Evolutionary conservation across 352 stramenopile species (phyloP), one percentile per base, ranked within the genome.

Genomic region (Globisporangium mamillatum): DNA sequence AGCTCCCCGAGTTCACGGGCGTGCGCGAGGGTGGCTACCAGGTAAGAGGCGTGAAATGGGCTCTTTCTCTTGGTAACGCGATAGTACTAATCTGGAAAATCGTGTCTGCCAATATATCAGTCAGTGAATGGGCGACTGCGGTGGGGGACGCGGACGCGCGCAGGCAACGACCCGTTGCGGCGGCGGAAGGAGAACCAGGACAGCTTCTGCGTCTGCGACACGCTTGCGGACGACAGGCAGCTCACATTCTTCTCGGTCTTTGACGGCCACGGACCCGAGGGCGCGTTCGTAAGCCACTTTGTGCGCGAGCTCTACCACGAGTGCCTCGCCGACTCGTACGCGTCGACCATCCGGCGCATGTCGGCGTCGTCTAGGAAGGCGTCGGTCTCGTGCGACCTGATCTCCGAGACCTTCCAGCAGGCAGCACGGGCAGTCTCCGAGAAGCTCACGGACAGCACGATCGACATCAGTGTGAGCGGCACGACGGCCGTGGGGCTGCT

Each of bases 181-280:
- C 81, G 86, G n/a, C 80, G 86, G 2, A 94, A 94, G 54, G 84
- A 94, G 71, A 94, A 94, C 70, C 86, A 94, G 68, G 86, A 94
- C 72, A 79, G 74, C 27, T 82, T 94, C 41, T 90, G 77, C 46
- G 75, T 94, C 20, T 78, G 72, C 59, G 84, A 93, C 56, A 66
- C 57, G 12, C 55, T 93, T 36, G 77, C 67, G 3, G 71, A 82
- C 4, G 82, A 90, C 48, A n/a, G 59, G 6, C 67, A 71, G 56
- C 59, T 76, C 18, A 89, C 80, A 55, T 86, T 93, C 54, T 89
- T 94, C 69, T 83, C 78, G 0, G 84, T 94, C 48, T 87, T 93
- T 55, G 87, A 94, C 74, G 87, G 87, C 48, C 87, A 93, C 67
- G 87, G 85, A 8, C 76, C 84, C 1, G 74, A 92, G 63, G 87